Base-by-base conservation (phyloP, 1,139 yeast species). In the Wickerhamiella infanticola region DNA sequence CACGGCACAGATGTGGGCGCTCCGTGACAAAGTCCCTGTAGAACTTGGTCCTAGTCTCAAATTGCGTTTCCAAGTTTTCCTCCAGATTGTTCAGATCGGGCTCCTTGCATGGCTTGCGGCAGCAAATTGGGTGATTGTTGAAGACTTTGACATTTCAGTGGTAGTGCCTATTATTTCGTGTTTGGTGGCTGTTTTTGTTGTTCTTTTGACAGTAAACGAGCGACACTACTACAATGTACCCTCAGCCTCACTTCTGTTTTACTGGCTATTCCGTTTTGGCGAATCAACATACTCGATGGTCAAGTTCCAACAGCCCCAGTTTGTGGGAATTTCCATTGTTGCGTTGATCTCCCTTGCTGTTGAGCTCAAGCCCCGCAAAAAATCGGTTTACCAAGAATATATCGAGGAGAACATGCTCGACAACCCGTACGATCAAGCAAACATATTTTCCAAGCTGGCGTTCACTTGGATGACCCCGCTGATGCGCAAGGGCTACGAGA, bases 401-500 rank as follows among this genome's bases (percentile, higher is more conserved):
- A 60, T 63, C 35, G 65, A 63, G 7, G 60, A 61, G 39, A 52
- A 62, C 42, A 29, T 29, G 33, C 33, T 35, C 43, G 39, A 35
- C 44, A 75, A 72, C 52, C 94, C 96, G 3, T 78, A 74, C 51
- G 97, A 88, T 56, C 65, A 66, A 36, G 94, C 99, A 9, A 82
- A 88, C 58, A 66, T 86, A 25, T 86, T 88, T 57, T 77, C 94
- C 18, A 72, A 75, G 50, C 68, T 93, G 48, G 78, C 94, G 0
- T 90, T 90, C 62, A 69, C 77, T 39, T 90, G 99, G 99, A 82
- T 90, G 94, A 76, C 88, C 2, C 83, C 80, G 4, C 68, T 90
- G 58, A 88, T 90, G 95, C 79, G 72, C 58, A 74, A 73, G 48
- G 99, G 99, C 25, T 84, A 82, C 59, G 63, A 69, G 29, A 79